Evolutionary conservation across 2,329 filamentous ascomycete species (phyloP).

Genomic region (Fusarium dlaminii): DNA sequence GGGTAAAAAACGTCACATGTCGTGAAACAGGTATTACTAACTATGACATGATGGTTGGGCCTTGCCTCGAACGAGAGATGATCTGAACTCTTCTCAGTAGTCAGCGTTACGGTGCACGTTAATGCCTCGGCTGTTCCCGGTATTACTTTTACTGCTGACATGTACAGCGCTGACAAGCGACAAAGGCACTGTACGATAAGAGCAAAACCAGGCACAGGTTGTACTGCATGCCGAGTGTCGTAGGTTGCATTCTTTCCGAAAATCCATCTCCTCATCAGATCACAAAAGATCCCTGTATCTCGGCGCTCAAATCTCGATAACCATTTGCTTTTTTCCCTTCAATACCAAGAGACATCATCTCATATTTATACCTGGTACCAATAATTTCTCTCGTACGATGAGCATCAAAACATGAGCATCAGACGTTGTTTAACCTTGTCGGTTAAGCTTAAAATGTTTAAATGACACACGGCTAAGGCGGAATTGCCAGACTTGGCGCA

Average conservation of each 20-base stretch:
- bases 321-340: background rate
- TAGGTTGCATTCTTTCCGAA: slow-evolving; percentile 9
- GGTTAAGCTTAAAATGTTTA: slow-evolving; percentile 24
- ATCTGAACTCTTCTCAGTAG: background rate
- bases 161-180: background rate
- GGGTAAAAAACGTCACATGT: background rate
- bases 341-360: background rate
- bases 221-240: background rate
- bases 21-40: background rate
- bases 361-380: background rate
- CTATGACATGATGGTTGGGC: background rate
- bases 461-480: slow-evolving; percentile 14
- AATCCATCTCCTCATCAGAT: background rate
- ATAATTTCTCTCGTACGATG: background rate
- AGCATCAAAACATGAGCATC: background rate
- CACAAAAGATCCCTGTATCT: background rate
- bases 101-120: background rate
- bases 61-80: background rate
- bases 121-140: slow-evolving; percentile 7
- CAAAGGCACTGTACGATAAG: background rate
- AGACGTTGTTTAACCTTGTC: slow-evolving; percentile 10
- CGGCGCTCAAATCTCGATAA: background rate
- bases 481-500: slow-evolving; percentile 16
- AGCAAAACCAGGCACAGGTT: background rate
- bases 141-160: background rate